Percentiles rank a stretch among this genome's conserved stretches.
These are phyloP conservation scores for Globisporangium perplexum DNA, from an alignment of 352 stramenopile genomes.

Conservation along the genomic window DNA sequence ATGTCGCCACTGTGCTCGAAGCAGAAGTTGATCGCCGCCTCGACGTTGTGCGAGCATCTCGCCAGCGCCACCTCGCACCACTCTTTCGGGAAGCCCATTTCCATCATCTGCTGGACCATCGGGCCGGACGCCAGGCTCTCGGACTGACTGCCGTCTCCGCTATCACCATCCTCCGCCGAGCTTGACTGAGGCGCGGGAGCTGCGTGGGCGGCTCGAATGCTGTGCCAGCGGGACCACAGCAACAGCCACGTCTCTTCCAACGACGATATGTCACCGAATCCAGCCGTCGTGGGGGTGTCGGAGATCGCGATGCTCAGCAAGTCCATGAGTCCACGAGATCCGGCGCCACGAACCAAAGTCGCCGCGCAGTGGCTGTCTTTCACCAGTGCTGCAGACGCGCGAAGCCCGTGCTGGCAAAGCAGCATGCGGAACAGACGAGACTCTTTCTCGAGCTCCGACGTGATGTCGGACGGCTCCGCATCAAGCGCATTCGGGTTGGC, in stretches of 20 bases:
- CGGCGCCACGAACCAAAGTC: conserved; percentile 58
- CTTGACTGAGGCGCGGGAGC: conserved; percentile 22
- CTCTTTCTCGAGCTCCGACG: conserved; percentile 73
- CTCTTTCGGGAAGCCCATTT: conserved; percentile 91
- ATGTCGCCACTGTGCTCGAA: conserved; percentile 92
- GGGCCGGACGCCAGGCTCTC: conserved; percentile 35
- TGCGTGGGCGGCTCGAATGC: conserved; percentile 43
- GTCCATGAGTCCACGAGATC: conserved; percentile 47
- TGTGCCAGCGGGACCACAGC: conserved; percentile 74
- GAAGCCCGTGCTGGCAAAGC: conserved; percentile 72
- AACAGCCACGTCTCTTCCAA: conserved; percentile 78
- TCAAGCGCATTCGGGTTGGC: conserved; percentile 6
- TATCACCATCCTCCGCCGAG: conserved; percentile 13
- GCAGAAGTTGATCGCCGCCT: conserved; percentile 90
- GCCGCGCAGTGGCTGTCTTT: conserved; percentile 60
- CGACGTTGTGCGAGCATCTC: conserved; percentile 84
- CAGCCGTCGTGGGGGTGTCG: conserved; percentile 60
- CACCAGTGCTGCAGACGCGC: conserved; percentile 61
- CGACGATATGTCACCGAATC: conserved; percentile 62
- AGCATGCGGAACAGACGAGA: conserved; percentile 70
- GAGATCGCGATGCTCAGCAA: conserved; percentile 66
- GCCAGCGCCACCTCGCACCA: conserved; percentile 89
- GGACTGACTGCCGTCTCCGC: conserved; percentile 16
- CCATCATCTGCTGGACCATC: conserved; percentile 91
- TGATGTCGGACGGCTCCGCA: conserved; percentile 43